A percentile compares a stretch with the other conserved stretches of the same genome.
Evolutionary conservation across 2,329 filamentous ascomycete genomes (phyloP).

Genomic region (Neopestalotiopsis sp.): DNA sequence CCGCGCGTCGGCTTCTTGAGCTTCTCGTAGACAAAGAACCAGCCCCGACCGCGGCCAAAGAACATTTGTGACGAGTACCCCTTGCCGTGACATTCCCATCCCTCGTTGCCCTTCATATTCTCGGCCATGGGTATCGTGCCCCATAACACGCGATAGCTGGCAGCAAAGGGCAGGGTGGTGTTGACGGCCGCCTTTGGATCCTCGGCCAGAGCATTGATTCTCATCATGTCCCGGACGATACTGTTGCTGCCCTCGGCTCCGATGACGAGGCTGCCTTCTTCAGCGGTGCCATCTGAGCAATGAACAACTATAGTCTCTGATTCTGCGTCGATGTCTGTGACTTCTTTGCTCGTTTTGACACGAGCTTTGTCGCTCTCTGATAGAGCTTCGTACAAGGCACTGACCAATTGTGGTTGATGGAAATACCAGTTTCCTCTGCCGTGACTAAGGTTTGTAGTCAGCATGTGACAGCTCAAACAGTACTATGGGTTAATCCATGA

Average conservation of each 20-base stretch:
- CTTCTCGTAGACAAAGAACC: slow-evolving; percentile 14
- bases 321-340: slow-evolving; percentile 4
- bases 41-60: slow-evolving; percentile 5
- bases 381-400: not conserved
- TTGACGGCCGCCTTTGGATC: slow-evolving; percentile 4
- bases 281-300: slow-evolving; percentile 7
- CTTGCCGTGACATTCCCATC: slow-evolving; percentile 8
- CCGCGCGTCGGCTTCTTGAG: slow-evolving; percentile 10
- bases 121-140: not conserved
- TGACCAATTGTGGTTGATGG: slow-evolving; percentile 4
- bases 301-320: not conserved
- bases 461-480: not conserved
- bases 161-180: not conserved
- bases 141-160: not conserved
- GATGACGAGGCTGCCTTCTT: not conserved
- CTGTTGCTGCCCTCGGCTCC: not conserved
- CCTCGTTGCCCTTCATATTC: not conserved
- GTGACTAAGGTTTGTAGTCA: slow-evolving; percentile 1
- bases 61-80: slow-evolving; percentile 12
- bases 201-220: not conserved
- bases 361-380: not conserved
- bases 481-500: too few relatives aligned
- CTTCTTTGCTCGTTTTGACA: not conserved
- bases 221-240: slow-evolving; percentile 3
- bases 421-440: not conserved